These are phyloP conservation scores for Colletotrichum incanum DNA, from an alignment of 2,329 filamentous ascomycete species.

Conservation along the genomic window DNA sequence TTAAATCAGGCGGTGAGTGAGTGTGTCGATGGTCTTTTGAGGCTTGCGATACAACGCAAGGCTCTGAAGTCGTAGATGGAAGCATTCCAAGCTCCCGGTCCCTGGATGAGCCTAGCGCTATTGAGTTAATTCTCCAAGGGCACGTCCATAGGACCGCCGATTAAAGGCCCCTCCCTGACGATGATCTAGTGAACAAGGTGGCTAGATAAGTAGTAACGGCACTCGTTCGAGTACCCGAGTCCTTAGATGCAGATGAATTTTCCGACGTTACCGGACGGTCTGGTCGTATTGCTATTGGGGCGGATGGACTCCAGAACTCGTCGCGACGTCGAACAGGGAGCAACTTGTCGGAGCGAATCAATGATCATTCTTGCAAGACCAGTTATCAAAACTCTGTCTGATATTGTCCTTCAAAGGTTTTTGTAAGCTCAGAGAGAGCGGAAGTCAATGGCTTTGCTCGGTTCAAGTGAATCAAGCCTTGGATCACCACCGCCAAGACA, in stretches of 20 bases:
- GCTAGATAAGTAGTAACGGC: background rate
- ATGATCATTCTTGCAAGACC: slow-evolving; percentile 3
- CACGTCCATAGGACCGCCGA: slow-evolving; percentile 1
- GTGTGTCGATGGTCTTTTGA: background rate
- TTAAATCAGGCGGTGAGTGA: slow-evolving; percentile 6
- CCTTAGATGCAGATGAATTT: background rate
- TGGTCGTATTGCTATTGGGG: background rate
- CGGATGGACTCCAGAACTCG: background rate
- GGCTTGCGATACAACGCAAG: background rate
- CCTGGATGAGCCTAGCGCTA: slow-evolving; percentile 29
- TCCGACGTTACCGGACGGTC: background rate
- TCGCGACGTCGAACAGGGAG: background rate
- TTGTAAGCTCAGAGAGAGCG: background rate
- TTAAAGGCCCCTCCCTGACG: background rate
- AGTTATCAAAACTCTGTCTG: background rate
- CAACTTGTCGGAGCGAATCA: slow-evolving; percentile 17
- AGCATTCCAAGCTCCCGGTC: background rate
- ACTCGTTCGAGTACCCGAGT: background rate
- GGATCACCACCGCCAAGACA: background rate
- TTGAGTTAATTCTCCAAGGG: slow-evolving; percentile 37
- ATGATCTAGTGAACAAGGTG: background rate
- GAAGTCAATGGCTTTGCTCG: background rate
- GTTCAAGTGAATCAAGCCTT: background rate
- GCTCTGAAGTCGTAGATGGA: background rate
- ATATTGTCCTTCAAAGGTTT: background rate